Conservation (phyloP, 306 rosid species). For the Oxytropis ochrocephala region DNA sequence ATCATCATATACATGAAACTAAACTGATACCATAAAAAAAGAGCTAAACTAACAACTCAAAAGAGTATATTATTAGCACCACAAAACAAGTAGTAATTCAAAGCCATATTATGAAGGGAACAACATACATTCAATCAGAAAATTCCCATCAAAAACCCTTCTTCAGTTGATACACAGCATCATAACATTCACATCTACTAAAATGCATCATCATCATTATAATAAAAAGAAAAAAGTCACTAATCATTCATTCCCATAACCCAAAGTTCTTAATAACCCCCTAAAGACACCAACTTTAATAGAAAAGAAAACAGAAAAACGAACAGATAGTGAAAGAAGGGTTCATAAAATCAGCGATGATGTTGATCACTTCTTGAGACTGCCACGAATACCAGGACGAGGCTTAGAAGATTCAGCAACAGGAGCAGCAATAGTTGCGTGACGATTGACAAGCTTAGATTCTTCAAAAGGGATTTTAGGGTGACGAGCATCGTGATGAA, state of each 20-base stretch:
- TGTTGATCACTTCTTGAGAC: slow-evolving; percentile 58
- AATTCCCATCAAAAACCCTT: slow-evolving; percentile 16
- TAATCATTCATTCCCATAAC: slow-evolving; percentile 17
- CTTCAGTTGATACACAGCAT: slow-evolving; percentile 10
- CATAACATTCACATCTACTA: not conserved
- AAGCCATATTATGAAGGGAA: slow-evolving; percentile 14
- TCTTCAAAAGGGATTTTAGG: slow-evolving; percentile 83
- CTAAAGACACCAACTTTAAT: not conserved
- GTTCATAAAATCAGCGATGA: not conserved
- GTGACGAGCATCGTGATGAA: slow-evolving; percentile 88
- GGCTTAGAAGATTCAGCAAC: slow-evolving; percentile 38
- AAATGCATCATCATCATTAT: not conserved
- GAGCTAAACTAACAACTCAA: not conserved
- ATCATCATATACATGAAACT: not conserved
- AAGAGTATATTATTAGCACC: not conserved
- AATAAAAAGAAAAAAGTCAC: not conserved
- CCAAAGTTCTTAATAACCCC: not conserved
- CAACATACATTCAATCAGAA: slow-evolving; percentile 10
- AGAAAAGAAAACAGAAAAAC: not conserved
- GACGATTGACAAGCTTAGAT: slow-evolving; percentile 50
- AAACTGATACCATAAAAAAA: not conserved
- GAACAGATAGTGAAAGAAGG: not conserved
- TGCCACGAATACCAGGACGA: slow-evolving; percentile 84
- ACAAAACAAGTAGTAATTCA: not conserved
- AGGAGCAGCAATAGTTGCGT: not conserved